Conservation (phyloP, 169 alveolate species). For the Cyclospora cayetanensis region DNA sequence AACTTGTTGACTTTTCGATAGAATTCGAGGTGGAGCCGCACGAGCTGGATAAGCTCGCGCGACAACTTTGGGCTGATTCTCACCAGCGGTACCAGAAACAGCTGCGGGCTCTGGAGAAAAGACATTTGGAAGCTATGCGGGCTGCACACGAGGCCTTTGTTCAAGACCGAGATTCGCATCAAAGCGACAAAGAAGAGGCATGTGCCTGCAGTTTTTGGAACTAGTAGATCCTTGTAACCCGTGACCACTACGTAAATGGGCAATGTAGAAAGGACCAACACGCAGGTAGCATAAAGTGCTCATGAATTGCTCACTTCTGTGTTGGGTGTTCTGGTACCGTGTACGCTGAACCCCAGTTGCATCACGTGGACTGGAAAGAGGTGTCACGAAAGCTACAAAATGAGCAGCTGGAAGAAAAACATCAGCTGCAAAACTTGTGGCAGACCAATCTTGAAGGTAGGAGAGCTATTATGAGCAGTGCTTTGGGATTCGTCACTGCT, state of each 20-base stretch:
- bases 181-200: slow-evolving; percentile 24
- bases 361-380: slow-evolving; percentile 48
- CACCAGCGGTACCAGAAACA: slow-evolving; percentile 38
- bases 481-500: no score
- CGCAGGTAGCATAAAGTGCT: no score
- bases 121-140: slow-evolving; percentile 4
- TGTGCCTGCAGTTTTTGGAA: neutral
- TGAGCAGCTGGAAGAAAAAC: slow-evolving; percentile 38
- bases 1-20: slow-evolving; percentile 56
- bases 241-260: no score
- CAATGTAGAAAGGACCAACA: no score
- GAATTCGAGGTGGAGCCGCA: slow-evolving; percentile 63
- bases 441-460: slow-evolving; percentile 22
- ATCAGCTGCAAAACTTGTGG: slow-evolving; percentile 40
- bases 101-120: slow-evolving; percentile 55
- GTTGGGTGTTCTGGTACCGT: no score
- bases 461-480: no score
- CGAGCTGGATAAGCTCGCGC: slow-evolving; percentile 52
- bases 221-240: no score
- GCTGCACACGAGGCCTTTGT: slow-evolving; percentile 16
- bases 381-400: neutral
- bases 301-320: no score
- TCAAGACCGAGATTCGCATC: slow-evolving; percentile 4
- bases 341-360: slow-evolving; percentile 48
- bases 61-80: slow-evolving; percentile 42